Base-by-base conservation (phyloP, 352 stramenopile genomes). In the Aphanomyces invadans region DNA sequence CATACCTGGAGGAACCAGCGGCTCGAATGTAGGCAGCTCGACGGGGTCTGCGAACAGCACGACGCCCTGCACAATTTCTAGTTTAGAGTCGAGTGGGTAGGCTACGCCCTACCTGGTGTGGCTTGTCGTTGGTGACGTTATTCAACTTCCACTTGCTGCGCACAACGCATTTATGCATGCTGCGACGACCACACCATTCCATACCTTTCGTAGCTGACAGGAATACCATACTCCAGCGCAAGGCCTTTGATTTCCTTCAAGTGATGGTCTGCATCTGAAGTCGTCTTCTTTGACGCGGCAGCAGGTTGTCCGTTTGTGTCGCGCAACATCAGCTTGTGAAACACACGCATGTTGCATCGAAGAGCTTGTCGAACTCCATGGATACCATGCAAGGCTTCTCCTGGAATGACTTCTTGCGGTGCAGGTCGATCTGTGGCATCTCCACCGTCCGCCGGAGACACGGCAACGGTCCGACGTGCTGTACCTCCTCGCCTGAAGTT, bases 91-190 rank as follows among this genome's bases (percentile, higher is more conserved):
- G 26, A n/a, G 15, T 29, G 32, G 7, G 48, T 25, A 56, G 56
- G 52, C 44, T 15, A 39, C 25, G 28, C 2, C 26, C 1, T 11
- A 89, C 82, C 70, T 92, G 84, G 65, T 92, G 84, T 12, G 84
- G 84, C 46, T 90, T 90, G 73, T 92, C 81, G 2, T 81, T 74
- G 15, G 82, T 90, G 38, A 90, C 85, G 45, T 90, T 79, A 59
- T 92, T 92, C 15, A 92, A 69, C 78, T 86, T 88, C 81, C 81
- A 90, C 72, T 92, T 92, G 74, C 79, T 90, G 15, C 44, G 7
- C 7, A 42, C 15, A 42, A 63, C 3, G 23, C n/a, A 62, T 15
- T 48, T 1, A 65, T 42, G 49, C 45, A 2, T 38, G 15, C 48
- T 36, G 32, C 28, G 21, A 57, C 17, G 32, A 23, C 3, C 9